phyloP scores from a whole-genome alignment of 345 rosid genomes.

The Citrus unshiu region DNA sequence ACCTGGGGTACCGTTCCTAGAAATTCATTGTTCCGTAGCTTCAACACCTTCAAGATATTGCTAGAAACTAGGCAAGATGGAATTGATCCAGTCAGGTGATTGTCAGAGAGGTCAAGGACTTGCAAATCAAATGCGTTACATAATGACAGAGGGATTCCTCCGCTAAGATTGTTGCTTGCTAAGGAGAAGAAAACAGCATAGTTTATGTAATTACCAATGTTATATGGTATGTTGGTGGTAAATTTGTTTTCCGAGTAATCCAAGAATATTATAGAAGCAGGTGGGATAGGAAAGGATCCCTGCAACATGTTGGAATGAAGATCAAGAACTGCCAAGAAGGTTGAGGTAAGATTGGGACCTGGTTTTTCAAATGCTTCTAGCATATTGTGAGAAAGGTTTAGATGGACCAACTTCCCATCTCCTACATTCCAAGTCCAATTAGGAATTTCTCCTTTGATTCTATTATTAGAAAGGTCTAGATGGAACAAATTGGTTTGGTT shows the following conservation, averaged over 20 bases:
- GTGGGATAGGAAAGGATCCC: neutral
- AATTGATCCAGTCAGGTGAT: neutral
- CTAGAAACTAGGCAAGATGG: neutral
- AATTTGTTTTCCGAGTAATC: neutral
- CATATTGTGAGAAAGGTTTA: constrained; percentile 8
- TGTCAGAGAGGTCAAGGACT: neutral
- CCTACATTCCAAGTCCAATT: constrained; percentile 11
- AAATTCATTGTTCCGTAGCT: neutral
- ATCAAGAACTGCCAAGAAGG: neutral
- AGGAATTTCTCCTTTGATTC: constrained; percentile 18
- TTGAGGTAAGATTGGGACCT: neutral
- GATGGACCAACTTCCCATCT: neutral
- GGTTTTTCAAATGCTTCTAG: constrained; percentile 1
- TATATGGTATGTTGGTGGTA: neutral
- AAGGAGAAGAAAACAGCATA: neutral
- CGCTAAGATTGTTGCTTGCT: neutral
- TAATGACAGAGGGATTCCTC: neutral
- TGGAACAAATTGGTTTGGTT: neutral
- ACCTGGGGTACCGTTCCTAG: neutral
- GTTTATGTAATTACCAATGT: neutral
- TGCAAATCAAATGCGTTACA: neutral
- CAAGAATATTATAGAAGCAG: neutral
- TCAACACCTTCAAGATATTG: neutral
- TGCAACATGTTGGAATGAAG: neutral
- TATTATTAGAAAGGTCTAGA: constrained; percentile 16